Percentiles rank a stretch among this genome's conserved stretches.
Conservation (phyloP, 352 stramenopile genomes). For the Phytophthora cryptogea region DNA sequence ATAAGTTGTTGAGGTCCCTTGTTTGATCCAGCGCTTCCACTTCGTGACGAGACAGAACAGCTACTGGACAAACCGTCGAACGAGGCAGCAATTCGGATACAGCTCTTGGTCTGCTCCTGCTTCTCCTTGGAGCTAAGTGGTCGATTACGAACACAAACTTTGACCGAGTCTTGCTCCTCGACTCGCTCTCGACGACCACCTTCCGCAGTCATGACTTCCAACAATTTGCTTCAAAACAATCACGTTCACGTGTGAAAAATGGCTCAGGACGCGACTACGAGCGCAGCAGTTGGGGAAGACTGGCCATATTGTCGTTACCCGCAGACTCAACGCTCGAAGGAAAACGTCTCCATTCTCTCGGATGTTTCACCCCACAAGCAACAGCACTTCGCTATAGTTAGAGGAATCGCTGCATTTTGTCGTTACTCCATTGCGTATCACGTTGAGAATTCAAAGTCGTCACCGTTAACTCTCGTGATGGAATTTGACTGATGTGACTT, state of each 20-base stretch:
- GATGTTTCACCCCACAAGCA: constrained; percentile 12
- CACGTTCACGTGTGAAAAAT: constrained; percentile 7
- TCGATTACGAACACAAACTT: constrained; percentile 79
- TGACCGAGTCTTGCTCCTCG: constrained; percentile 61
- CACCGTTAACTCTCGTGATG: constrained; percentile 21
- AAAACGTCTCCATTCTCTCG: constrained; percentile 13
- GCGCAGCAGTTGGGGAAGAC: constrained; percentile 18
- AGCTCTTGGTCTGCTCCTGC: constrained; percentile 76
- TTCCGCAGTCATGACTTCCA: constrained; percentile 25
- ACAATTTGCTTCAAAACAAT: constrained; percentile 5
- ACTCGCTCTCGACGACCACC: constrained; percentile 27
- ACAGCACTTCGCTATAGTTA: constrained; percentile 20
- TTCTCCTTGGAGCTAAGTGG: constrained; percentile 69
- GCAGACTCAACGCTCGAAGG: not conserved
- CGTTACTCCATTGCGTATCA: not conserved
- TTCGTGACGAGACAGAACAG: constrained; percentile 12
- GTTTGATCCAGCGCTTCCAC: not conserved
- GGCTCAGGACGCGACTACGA: constrained; percentile 1
- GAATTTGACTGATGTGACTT: constrained; percentile 18
- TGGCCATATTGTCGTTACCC: constrained; percentile 35
- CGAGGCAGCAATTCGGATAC: constrained; percentile 62
- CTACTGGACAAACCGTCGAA: constrained; percentile 47
- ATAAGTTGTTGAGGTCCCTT: constrained; percentile 64
- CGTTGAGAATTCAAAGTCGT: not conserved
- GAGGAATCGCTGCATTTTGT: not conserved